Conservation (phyloP, 768 basidiomycete species). For the Strobilomyces echinocephalus region DNA sequence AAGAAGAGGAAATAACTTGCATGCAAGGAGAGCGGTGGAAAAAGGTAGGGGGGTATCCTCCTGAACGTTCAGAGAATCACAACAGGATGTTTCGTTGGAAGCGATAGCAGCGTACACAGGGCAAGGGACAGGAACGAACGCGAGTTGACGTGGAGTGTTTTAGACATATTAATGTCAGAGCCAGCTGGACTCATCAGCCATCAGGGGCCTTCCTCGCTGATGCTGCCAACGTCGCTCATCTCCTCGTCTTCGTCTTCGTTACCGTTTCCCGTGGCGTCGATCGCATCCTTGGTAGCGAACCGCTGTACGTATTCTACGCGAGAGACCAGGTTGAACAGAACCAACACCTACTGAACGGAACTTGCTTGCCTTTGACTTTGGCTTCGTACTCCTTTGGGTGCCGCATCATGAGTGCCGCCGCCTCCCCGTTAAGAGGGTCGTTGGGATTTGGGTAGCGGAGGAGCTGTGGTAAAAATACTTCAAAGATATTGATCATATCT, state of each 20-base stretch:
- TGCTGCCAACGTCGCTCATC: constrained; percentile 84
- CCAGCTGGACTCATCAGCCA: neutral
- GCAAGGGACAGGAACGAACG: constrained; percentile 6
- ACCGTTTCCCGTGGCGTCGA: constrained; percentile 63
- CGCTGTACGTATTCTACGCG: constrained; percentile 89
- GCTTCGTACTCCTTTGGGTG: constrained; percentile 94
- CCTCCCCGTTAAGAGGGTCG: constrained; percentile 97
- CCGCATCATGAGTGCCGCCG: constrained; percentile 94
- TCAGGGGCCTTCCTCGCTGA: constrained; percentile 59
- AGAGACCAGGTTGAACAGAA: neutral
- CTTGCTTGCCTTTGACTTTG: constrained; percentile 78
- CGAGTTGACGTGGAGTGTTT: constrained; percentile 11
- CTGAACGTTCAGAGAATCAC: constrained; percentile 15
- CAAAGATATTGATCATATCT: constrained; percentile 99
- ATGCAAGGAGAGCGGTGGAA: constrained; percentile 8
- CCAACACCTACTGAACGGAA: neutral
- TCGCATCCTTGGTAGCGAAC: constrained; percentile 87
- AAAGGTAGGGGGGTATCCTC: constrained; percentile 24
- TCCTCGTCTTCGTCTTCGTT: constrained; percentile 74
- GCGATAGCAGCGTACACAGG: constrained; percentile 14
- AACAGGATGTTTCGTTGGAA: constrained; percentile 13
- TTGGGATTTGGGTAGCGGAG: constrained; percentile 97
- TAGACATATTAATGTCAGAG: constrained; percentile 1
- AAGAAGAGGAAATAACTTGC: constrained; percentile 15
- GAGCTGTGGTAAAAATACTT: constrained; percentile 95